phyloP scores from a whole-genome alignment of 164 flowering plant species.

The Cinnamomum micranthum region DNA sequence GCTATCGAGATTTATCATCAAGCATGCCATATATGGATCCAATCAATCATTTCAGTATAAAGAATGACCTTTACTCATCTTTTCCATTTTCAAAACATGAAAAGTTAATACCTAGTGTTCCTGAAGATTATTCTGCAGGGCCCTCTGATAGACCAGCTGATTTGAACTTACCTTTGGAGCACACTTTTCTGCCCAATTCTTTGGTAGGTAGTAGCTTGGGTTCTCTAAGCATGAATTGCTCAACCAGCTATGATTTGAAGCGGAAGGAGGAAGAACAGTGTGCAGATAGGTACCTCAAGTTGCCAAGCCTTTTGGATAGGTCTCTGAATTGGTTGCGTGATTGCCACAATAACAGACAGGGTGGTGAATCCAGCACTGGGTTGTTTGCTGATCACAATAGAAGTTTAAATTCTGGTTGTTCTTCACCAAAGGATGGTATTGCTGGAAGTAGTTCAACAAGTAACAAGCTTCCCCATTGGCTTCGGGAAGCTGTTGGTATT shows the following conservation, averaged over 20 bases:
- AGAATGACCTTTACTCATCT: conserved; percentile 32
- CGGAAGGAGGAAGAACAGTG: conserved; percentile 38
- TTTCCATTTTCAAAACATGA: conserved; percentile 51
- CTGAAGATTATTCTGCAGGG: conserved; percentile 39
- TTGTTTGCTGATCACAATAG: conserved; percentile 24
- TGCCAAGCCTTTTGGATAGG: conserved; percentile 49
- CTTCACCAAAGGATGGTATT: conserved; percentile 35
- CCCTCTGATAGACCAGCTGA: conserved; percentile 41
- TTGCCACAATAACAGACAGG: conserved; percentile 24
- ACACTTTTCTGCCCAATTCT: conserved; percentile 45
- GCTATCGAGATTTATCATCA: conserved; percentile 46
- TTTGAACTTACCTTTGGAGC: conserved; percentile 36
- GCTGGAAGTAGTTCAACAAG: conserved; percentile 38
- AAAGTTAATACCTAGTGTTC: conserved; percentile 30
- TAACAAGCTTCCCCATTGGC: conserved; percentile 95
- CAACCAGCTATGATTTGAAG: conserved; percentile 33
- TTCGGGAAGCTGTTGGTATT: conserved; percentile 77
- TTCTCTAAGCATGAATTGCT: conserved; percentile 34
- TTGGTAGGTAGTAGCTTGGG: conserved; percentile 38
- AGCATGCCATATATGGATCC: conserved; percentile 36
- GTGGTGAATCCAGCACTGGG: conserved; percentile 30
- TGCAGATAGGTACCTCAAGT: conserved; percentile 34
- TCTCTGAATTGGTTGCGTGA: conserved; percentile 34
- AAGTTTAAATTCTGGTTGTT: conserved; percentile 20
- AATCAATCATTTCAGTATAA: conserved; percentile 29